A percentile compares a stretch with the other conserved stretches of the same genome.
These are phyloP conservation scores for Talaromyces funiculosus DNA, from an alignment of 2,329 filamentous ascomycete species.

Conservation along the genomic window DNA sequence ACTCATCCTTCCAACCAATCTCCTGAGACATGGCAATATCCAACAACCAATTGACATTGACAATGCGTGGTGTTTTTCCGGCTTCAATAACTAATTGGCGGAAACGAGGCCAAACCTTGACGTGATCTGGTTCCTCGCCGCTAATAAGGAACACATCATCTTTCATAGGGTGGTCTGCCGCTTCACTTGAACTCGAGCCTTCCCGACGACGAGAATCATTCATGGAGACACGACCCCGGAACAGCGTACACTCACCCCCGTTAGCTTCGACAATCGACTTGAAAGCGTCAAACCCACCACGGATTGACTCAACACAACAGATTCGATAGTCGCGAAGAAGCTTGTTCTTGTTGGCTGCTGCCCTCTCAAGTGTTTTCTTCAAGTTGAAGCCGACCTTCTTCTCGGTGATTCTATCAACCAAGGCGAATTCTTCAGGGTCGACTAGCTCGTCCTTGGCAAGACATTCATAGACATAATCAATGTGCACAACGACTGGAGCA, in stretches of 20 bases:
- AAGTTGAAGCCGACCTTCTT: conserved; percentile 65
- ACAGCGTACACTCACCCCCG: conserved; percentile 74
- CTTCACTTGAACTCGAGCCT: conserved; percentile 48
- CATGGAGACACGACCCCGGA: conserved; percentile 65
- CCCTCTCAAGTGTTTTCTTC: conserved; percentile 61
- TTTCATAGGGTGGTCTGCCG: conserved; percentile 53
- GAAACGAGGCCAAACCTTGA: conserved; percentile 73
- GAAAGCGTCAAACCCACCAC: conserved; percentile 77
- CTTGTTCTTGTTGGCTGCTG: conserved; percentile 67
- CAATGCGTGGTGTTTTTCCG: conserved; percentile 74
- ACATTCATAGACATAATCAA: conserved; percentile 71
- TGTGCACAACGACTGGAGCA: conserved; percentile 70
- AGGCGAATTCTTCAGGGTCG: conserved; percentile 58
- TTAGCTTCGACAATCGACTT: conserved; percentile 82
- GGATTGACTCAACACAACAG: conserved; percentile 76
- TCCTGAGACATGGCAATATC: conserved; percentile 85
- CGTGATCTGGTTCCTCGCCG: conserved; percentile 61
- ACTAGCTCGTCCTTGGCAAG: conserved; percentile 64
- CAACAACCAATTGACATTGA: conserved; percentile 82
- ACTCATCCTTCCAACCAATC: conserved; percentile 61
- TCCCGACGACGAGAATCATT: conserved; percentile 44
- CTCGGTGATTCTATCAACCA: conserved; percentile 70
- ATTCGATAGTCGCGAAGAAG: conserved; percentile 72
- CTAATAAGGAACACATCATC: conserved; percentile 81
- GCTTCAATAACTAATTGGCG: conserved; percentile 69